These are phyloP conservation scores for Sclerotinia minor DNA, from an alignment of 2,329 filamentous ascomycete species.

Conservation along the genomic window DNA sequence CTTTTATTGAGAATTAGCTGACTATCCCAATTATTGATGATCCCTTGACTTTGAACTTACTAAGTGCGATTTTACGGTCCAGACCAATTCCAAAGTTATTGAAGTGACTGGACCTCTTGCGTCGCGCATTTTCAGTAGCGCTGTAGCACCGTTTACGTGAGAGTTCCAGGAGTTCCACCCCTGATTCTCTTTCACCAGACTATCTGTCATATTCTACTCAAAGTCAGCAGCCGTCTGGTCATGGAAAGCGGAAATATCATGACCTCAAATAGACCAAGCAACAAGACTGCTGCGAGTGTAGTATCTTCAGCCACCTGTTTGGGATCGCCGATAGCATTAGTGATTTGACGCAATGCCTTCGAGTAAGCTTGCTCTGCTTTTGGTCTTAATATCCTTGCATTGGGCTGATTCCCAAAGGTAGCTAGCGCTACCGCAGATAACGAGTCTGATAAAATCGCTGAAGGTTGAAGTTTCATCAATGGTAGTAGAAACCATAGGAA, in stretches of 20 bases:
- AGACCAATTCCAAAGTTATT: constrained; percentile 19
- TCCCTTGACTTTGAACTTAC: background rate
- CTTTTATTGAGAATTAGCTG: constrained; percentile 3
- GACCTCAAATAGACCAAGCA: constrained; percentile 21
- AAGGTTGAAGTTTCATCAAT: constrained; percentile 20
- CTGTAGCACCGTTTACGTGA: constrained; percentile 14
- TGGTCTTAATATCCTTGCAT: constrained; percentile 22
- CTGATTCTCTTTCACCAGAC: constrained; percentile 14
- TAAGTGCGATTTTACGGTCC: constrained; percentile 13
- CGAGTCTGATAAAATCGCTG: constrained; percentile 12
- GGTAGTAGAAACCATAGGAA: constrained; percentile 23
- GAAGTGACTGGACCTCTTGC: constrained; percentile 17
- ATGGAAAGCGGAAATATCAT: background rate
- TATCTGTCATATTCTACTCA: constrained; percentile 17
- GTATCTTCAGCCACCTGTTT: constrained; percentile 17
- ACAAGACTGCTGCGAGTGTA: constrained; percentile 23
- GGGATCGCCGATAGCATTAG: constrained; percentile 16
- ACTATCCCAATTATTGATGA: background rate
- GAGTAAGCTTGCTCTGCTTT: constrained; percentile 21
- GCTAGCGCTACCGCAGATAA: constrained; percentile 17
- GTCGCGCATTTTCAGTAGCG: constrained; percentile 21
- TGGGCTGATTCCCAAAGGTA: constrained; percentile 22
- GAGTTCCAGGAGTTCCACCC: constrained; percentile 25
- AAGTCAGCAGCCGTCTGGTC: background rate
- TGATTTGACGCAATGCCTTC: constrained; percentile 19